phyloP scores from a whole-genome alignment of 2,329 filamentous ascomycete species.

The Colletotrichum lupini region DNA sequence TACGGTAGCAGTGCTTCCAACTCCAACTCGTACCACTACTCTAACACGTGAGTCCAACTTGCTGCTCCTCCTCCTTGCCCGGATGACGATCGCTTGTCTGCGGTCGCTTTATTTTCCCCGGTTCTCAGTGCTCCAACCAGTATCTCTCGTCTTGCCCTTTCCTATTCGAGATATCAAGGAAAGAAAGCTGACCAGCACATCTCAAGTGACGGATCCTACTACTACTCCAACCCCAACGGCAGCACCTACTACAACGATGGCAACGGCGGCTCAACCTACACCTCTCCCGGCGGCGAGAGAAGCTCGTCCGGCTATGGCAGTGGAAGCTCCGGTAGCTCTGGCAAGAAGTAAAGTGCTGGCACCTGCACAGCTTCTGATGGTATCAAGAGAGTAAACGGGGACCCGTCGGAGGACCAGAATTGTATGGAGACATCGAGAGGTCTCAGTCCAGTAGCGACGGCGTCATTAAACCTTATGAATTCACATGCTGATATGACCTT shows the following conservation, averaged over 20 bases:
- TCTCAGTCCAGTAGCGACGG: no score
- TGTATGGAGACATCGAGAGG: no score
- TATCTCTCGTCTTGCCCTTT: background rate
- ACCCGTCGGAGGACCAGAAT: no score
- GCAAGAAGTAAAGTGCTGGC: conserved; percentile 16
- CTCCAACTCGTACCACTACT: conserved; percentile 74
- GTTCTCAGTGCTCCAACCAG: no score
- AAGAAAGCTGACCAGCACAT: conserved; percentile 3
- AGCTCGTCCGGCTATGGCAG: conserved; percentile 39
- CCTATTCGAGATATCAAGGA: background rate
- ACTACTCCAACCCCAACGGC: conserved; percentile 77
- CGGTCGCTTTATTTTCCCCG: background rate
- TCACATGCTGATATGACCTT: no score
- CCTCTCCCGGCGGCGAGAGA: conserved; percentile 58
- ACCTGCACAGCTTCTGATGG: no score
- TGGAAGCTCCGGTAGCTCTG: conserved; percentile 17
- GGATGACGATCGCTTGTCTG: no score
- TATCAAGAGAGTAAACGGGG: no score
- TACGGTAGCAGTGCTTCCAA: conserved; percentile 68
- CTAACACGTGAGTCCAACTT: conserved; percentile 65
- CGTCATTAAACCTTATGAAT: no score
- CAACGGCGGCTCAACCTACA: conserved; percentile 69
- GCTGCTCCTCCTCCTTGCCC: background rate
- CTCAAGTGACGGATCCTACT: conserved; percentile 73
- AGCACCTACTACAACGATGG: conserved; percentile 77